phyloP scores from a whole-genome alignment of 2,329 filamentous ascomycete species.

The Alternaria triticimaculans region DNA sequence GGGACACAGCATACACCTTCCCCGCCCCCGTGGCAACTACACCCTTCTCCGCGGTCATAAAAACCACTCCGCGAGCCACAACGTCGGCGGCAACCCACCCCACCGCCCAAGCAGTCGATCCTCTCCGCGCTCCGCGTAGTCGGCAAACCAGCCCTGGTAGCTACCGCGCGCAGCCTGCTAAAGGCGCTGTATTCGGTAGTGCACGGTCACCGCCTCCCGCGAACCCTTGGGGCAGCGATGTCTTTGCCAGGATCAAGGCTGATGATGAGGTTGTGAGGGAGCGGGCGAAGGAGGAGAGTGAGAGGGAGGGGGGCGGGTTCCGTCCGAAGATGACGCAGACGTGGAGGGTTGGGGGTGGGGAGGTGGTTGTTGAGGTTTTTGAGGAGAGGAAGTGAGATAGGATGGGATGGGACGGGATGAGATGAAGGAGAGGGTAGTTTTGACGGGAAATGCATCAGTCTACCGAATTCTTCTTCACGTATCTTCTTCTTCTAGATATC shows the following conservation, averaged over 20 bases:
- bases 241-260: neutral
- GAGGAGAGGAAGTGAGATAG: neutral
- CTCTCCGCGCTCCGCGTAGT: neutral
- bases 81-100: neutral
- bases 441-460: too few relatives aligned
- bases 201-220: neutral
- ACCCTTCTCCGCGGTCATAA: neutral
- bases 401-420: neutral
- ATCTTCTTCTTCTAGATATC: too few relatives aligned
- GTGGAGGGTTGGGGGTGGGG: neutral
- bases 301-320: neutral
- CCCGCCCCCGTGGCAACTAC: neutral
- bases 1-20: neutral
- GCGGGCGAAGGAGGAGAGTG: neutral
- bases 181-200: neutral
- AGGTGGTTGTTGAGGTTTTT: neutral
- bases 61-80: fast-evolving
- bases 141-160: neutral
- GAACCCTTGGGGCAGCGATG: neutral
- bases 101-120: fast-evolving
- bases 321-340: neutral
- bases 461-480: neutral
- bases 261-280: neutral
- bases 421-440: too few relatives aligned
- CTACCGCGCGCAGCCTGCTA: neutral